Percentiles rank a stretch among this genome's conserved stretches.
phyloP scores from a whole-genome alignment of 2,329 filamentous ascomycete genomes.

The Akanthomyces dipterigenus region DNA sequence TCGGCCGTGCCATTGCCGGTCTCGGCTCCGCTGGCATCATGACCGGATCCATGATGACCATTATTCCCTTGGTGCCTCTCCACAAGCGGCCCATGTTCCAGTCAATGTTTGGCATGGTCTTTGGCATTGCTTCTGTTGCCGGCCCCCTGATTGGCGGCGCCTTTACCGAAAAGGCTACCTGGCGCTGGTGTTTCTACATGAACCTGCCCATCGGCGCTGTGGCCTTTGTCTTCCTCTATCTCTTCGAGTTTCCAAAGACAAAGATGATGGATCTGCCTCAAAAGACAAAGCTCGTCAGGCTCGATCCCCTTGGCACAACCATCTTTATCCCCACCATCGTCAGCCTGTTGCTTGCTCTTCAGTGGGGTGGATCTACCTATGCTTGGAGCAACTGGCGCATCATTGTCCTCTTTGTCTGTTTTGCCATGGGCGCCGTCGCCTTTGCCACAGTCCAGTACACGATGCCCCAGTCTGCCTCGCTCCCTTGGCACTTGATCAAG shows the following conservation, averaged over 20 bases:
- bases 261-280: conserved; percentile 21
- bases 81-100: conserved; percentile 54
- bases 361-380: conserved; percentile 54
- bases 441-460: conserved; percentile 47
- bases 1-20: conserved; percentile 51
- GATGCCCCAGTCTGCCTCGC: conserved; percentile 48
- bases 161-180: conserved; percentile 14
- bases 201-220: conserved; percentile 28
- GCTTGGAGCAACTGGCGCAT: conserved; percentile 46
- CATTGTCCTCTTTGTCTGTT: conserved; percentile 46
- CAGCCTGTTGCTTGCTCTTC: conserved; percentile 54
- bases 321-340: conserved; percentile 55
- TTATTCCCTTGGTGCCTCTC: conserved; percentile 53
- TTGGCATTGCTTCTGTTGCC: conserved; percentile 28
- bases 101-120: conserved; percentile 34
- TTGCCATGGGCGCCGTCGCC: conserved; percentile 36
- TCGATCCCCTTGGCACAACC: conserved; percentile 53
- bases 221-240: conserved; percentile 40
- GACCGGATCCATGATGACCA: conserved; percentile 48
- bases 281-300: conserved; percentile 39
- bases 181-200: conserved; percentile 13
- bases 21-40: conserved; percentile 51
- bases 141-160: conserved; percentile 20
- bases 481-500: conserved; percentile 47
- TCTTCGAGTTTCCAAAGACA: conserved; percentile 37